Percentiles rank a stretch among this genome's conserved stretches.
phyloP scores from a whole-genome alignment of 78 protist species.

The slime mould (Dictyostelium discoideum) region dicty_2.7 NC_007090.3:1618501-1619000 shows the following conservation, averaged over 20 bases:
- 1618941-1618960: neutral
- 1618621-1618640: neutral
- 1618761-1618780: neutral
- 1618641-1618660: neutral
- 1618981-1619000: too few relatives aligned
- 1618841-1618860: neutral
- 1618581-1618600: too few relatives aligned
- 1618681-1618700: neutral
- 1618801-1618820: neutral
- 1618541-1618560: neutral
- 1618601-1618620: neutral
- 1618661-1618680: neutral
- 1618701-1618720: neutral
- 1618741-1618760: neutral
- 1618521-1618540: neutral
- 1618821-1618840: neutral
- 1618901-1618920: conserved; percentile 58
- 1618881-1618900: neutral
- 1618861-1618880: neutral
- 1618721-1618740: neutral
- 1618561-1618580: too few relatives aligned
- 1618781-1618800: neutral
- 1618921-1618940: neutral
- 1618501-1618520: neutral
- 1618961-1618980: neutral